Conservation (phyloP, 805 yeast genomes). For the Saccharomycopsis sp. region DNA sequence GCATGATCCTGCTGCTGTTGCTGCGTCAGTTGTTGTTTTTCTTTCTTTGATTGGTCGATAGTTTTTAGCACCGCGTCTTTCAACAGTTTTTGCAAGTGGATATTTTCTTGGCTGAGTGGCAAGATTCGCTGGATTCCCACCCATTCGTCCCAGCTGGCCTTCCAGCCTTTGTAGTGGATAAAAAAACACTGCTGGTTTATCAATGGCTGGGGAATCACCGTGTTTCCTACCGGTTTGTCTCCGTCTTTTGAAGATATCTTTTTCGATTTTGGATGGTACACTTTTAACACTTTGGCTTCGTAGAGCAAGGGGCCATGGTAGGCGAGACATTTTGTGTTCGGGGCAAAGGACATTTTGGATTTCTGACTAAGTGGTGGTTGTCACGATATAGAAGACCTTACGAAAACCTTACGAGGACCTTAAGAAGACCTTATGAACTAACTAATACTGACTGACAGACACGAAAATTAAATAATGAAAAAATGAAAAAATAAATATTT, state of each 20-base stretch:
- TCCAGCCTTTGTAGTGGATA: constrained; percentile 95
- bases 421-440: too few species aligned
- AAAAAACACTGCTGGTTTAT: constrained; percentile 25
- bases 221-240: constrained; percentile 27
- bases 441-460: too few species aligned
- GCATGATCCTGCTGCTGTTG: not conserved
- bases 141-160: constrained; percentile 96
- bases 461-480: too few species aligned
- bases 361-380: too few species aligned
- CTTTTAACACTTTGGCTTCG: constrained; percentile 73
- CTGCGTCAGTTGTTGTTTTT: constrained; percentile 20
- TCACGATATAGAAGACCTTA: too few species aligned
- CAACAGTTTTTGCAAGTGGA: constrained; percentile 55
- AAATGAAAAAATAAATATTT: too few species aligned
- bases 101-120: constrained; percentile 61
- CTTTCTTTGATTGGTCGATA: constrained; percentile 20
- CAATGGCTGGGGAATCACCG: constrained; percentile 7
- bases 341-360: constrained; percentile 7
- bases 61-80: constrained; percentile 39
- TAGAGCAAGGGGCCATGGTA: constrained; percentile 88
- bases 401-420: too few species aligned
- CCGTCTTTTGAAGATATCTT: constrained; percentile 37
- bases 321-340: constrained; percentile 52
- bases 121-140: constrained; percentile 63
- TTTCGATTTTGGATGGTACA: constrained; percentile 48